Conservation (phyloP, 345 rosid species). For the Aquilaria sinensis region DNA sequence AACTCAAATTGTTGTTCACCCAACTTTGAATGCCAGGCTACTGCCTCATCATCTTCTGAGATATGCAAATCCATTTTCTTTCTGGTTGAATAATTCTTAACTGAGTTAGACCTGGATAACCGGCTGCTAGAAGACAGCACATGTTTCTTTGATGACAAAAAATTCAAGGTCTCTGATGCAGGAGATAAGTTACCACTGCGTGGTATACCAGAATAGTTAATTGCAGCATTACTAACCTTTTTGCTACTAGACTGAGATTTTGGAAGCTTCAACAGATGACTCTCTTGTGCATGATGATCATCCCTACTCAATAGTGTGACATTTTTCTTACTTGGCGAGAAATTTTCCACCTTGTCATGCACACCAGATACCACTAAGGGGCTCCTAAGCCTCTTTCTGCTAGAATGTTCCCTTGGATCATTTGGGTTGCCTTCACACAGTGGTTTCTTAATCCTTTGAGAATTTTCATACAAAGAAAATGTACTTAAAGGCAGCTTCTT, state of each 20-base stretch:
- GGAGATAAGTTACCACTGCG: conserved; percentile 14
- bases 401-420: conserved; percentile 27
- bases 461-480: conserved; percentile 24
- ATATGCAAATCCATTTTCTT: conserved; percentile 30
- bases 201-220: conserved; percentile 17
- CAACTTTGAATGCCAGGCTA: conserved; percentile 32
- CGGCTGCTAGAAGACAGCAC: conserved; percentile 20
- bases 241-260: conserved; percentile 32
- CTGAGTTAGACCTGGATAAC: conserved; percentile 21
- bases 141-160: conserved; percentile 34
- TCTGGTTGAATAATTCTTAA: conserved; percentile 21
- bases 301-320: conserved; percentile 20
- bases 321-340: conserved; percentile 22
- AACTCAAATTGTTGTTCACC: conserved; percentile 35
- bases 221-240: conserved; percentile 16
- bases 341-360: conserved; percentile 16
- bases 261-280: conserved; percentile 19
- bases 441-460: conserved; percentile 26
- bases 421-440: conserved; percentile 17
- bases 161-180: conserved; percentile 25
- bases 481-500: conserved; percentile 29
- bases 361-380: conserved; percentile 21
- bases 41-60: conserved; percentile 27
- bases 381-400: conserved; percentile 34
- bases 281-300: conserved; percentile 17